Base-by-base conservation (phyloP, 2,329 filamentous ascomycete species). In the Fusarium burgessii region DNA sequence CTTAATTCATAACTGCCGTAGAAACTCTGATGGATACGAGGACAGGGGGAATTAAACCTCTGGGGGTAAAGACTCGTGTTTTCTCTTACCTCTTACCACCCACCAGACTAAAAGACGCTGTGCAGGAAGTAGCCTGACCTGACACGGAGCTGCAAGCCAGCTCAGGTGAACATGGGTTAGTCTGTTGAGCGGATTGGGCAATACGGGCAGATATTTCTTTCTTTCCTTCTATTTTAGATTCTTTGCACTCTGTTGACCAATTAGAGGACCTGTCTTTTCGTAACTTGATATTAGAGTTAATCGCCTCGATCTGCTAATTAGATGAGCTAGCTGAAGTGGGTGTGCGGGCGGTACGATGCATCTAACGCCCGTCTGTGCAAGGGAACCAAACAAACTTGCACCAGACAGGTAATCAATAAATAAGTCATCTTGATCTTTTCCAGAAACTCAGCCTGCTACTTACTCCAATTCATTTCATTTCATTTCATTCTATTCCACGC, bases 151-250 rank as follows among this genome's bases (percentile, higher is more conserved):
- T 29, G 27, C 27, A 27, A 51, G 25, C 47, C 35, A 15, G 32
- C 20, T 17, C 17, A 14, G 32, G 47, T 27, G 47, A n/a, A 40
- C 11, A 40, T n/a, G 18, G n/a, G 6, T 51, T 32, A n/a, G 23
- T n/a, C 13, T 38, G 32, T 9, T 51, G n/a, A n/a, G n/a, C n/a
- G n/a, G n/a, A n/a, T n/a, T n/a, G n/a, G n/a, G n/a, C n/a, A n/a
- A n/a, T n/a, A n/a, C n/a, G n/a, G n/a, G n/a, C n/a, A n/a, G n/a
- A n/a, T n/a, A n/a, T n/a, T n/a, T n/a, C 36, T 27, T 51, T 20
- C 36, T 51, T 51, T 27, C 20, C n/a, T 51, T 32, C 36, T 51
- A 36, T 27, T 17, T 51, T 51, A 38, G 47, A n/a, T 11, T 7
- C 20, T 36, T 6, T 51, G 20, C 35, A n/a, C 32, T 25, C 36